Evolutionary conservation across 345 rosid species (phyloP).

Genomic region (Limnanthes douglasii): DNA sequence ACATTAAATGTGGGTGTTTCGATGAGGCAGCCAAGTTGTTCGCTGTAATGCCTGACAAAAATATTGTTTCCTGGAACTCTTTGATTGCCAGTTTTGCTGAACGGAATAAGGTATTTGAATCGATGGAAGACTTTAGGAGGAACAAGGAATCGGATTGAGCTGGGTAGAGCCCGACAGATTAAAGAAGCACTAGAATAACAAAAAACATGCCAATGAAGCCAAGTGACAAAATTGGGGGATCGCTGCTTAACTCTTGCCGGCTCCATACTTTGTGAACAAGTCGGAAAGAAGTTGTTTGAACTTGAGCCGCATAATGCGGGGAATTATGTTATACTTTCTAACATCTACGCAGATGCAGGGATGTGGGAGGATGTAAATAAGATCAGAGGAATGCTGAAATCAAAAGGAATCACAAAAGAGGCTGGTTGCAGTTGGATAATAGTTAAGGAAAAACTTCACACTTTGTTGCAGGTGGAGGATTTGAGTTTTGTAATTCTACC

Average conservation of each 20-base stretch:
- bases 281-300: conserved; percentile 27
- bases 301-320: conserved; percentile 42
- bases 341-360: conserved; percentile 45
- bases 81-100: too few species aligned
- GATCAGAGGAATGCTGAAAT: conserved; percentile 21
- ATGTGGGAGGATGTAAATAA: conserved; percentile 42
- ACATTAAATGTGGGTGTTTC: conserved; percentile 32
- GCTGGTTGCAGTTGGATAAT: conserved; percentile 61
- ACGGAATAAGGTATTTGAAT: too few species aligned
- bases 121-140: too few species aligned
- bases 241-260: conserved; percentile 35
- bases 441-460: conserved; percentile 23
- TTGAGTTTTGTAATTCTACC: conserved; percentile 22
- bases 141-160: too few species aligned
- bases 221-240: conserved; percentile 40
- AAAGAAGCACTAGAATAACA: too few species aligned
- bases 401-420: conserved; percentile 31
- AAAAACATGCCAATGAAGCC: conserved; percentile 39
- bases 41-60: too few species aligned
- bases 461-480: conserved; percentile 33
- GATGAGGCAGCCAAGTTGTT: conserved; percentile 25
- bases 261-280: conserved; percentile 22
- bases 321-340: conserved; percentile 45
- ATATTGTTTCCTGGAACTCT: too few species aligned
- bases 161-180: too few species aligned